phyloP scores from a whole-genome alignment of 2,329 filamentous ascomycete genomes.

The Fusarium sarcochroum region DNA sequence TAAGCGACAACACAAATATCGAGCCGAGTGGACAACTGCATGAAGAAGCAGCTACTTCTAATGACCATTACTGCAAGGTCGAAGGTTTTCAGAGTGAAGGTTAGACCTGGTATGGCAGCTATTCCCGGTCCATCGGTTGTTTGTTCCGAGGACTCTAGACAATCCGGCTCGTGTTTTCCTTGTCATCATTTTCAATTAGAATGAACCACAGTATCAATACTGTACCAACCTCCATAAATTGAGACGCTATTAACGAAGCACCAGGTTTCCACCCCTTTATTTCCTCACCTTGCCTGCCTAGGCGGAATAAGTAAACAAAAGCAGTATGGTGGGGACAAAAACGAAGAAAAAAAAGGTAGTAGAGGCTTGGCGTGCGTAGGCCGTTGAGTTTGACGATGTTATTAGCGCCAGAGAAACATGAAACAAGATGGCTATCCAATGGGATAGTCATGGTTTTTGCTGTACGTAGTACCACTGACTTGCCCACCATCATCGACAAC shows the following conservation, averaged over 20 bases:
- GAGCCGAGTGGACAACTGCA: too few relatives aligned
- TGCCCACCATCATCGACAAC: background rate
- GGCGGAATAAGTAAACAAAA: constrained; percentile 9
- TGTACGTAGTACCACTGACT: background rate
- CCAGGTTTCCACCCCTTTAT: constrained; percentile 25
- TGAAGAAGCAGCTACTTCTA: too few relatives aligned
- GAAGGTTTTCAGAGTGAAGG: too few relatives aligned
- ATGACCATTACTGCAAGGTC: too few relatives aligned
- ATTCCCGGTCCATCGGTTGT: too few relatives aligned
- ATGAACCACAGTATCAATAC: constrained; percentile 10
- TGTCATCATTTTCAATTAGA: background rate
- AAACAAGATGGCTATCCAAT: constrained; percentile 41
- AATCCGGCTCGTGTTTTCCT: too few relatives aligned
- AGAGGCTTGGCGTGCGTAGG: constrained; percentile 39
- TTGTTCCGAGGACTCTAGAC: too few relatives aligned
- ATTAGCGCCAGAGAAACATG: constrained; percentile 50
- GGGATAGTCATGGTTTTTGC: background rate
- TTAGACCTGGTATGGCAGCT: too few relatives aligned
- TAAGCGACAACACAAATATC: too few relatives aligned
- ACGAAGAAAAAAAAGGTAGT: constrained; percentile 11
- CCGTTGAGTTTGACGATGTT: constrained; percentile 45
- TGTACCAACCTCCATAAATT: background rate
- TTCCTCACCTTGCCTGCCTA: constrained; percentile 3
- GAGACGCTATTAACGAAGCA: background rate
- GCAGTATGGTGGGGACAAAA: constrained; percentile 28